A percentile compares a stretch with the other conserved stretches of the same genome.
Conservation (phyloP, 352 stramenopile genomes). For the Phytophthora citricola region DNA sequence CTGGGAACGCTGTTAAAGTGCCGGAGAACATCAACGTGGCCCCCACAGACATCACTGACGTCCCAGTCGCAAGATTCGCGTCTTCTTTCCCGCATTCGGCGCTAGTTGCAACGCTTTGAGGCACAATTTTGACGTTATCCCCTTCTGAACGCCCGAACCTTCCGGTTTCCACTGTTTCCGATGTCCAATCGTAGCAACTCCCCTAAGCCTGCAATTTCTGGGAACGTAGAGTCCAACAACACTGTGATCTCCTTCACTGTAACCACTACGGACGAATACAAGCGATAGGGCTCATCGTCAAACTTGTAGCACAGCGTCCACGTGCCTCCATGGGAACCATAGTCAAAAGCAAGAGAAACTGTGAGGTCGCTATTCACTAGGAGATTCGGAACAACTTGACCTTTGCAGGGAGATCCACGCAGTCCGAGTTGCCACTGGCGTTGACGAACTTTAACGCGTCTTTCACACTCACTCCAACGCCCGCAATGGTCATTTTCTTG, state of each 20-base stretch:
- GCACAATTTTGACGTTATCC: conserved; percentile 65
- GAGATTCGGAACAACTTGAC: conserved; percentile 41
- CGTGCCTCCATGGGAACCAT: conserved; percentile 42
- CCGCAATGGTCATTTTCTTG: conserved; percentile 61
- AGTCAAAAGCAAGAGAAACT: conserved; percentile 67
- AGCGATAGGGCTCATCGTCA: conserved; percentile 52
- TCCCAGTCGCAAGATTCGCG: conserved; percentile 49
- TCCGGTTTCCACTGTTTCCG: conserved; percentile 55
- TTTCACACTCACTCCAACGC: conserved; percentile 55
- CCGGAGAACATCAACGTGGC: conserved; percentile 44
- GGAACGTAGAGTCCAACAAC: conserved; percentile 48
- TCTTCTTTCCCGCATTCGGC: conserved; percentile 48
- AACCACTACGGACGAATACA: conserved; percentile 52
- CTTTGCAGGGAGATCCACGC: conserved; percentile 41
- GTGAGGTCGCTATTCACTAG: conserved; percentile 48
- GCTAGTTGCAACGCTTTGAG: conserved; percentile 51
- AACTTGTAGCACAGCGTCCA: conserved; percentile 80
- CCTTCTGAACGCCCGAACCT: conserved; percentile 51
- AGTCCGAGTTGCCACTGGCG: conserved; percentile 38
- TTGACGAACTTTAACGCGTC: conserved; percentile 69
- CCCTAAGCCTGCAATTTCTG: conserved; percentile 35
- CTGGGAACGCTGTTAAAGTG: conserved; percentile 45
- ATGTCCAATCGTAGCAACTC: conserved; percentile 55
- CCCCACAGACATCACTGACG: conserved; percentile 45
- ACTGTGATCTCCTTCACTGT: conserved; percentile 61